phyloP scores from a whole-genome alignment of 306 rosid genomes.

The Canavalia ensiformis region DNA sequence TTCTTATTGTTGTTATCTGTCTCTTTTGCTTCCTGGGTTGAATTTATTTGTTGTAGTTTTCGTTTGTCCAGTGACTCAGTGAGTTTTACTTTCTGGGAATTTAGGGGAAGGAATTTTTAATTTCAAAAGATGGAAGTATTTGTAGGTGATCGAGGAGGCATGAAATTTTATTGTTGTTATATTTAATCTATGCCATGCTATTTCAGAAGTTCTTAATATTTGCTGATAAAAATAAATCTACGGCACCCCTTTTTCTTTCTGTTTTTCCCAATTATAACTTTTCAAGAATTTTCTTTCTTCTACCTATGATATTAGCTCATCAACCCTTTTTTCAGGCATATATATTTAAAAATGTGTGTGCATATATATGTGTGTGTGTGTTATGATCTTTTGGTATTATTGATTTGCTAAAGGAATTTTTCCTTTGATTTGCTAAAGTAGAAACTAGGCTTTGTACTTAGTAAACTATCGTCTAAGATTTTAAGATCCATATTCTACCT shows the following conservation, averaged over 20 bases:
- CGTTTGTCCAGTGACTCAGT: not conserved
- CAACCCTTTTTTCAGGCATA: not conserved
- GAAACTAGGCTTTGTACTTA: not conserved
- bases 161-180: not conserved
- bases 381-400: not conserved
- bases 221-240: not conserved
- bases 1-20: not conserved
- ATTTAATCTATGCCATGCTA: not conserved
- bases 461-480: not conserved
- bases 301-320: not conserved
- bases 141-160: constrained; percentile 11
- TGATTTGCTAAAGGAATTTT: not conserved
- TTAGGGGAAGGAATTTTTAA: not conserved
- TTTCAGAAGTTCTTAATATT: not conserved
- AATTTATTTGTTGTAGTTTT: constrained; percentile 26
- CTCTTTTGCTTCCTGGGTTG: not conserved
- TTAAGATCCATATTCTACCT: not conserved
- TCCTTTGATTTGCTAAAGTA: not conserved
- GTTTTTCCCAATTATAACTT: not conserved
- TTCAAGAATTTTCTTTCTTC: not conserved
- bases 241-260: not conserved
- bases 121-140: not conserved
- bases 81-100: constrained; percentile 39
- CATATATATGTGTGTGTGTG: not conserved
- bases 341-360: not conserved